Base-by-base conservation (phyloP, 805 yeast genomes). In the Kuraishia hungarica region DNA sequence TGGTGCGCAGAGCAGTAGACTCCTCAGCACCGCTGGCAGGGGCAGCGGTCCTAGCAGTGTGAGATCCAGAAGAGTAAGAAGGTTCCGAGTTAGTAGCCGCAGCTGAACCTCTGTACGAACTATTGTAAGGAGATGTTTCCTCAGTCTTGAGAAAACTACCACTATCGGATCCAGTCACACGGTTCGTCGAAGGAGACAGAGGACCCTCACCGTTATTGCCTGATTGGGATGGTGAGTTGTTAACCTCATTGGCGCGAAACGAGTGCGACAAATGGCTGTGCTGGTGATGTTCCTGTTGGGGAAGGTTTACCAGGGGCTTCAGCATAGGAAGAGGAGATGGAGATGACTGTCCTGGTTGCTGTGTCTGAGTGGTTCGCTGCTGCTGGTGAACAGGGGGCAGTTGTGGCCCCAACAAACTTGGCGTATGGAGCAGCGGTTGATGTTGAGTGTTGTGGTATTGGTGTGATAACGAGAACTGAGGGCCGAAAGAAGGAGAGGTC, bases 1-100 rank as follows among this genome's bases (percentile, higher is more conserved):
- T 77, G 0, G 97, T 89, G 59, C 82, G 81, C 59, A 92, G 71
- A 54, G 69, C 73, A 28, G 51, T 54, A 11, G 55, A 54, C 29
- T 59, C 61, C 49, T 59, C 60, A 2, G 53, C 39, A 13, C 35
- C 19, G 13, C 13, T 21, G 22, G 17, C 21, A 22, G 47, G 23
- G n/a, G n/a, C 20, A 23, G 47, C 11, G 8, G 43, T 35, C 17
- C 11, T 35, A 13, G 8, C 11, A 13, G 47, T 19, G 24, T 20
- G 39, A 19, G 53, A 29, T 19, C 43, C 26, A 19, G 53, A 19
- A 10, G 39, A 39, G 15, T 21, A 28, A 28, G 53, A 51, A 19
- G 53, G 24, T 19, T 19, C 53, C 19, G 19, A 19, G 11, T 58
- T 29, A 21, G 56, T 13, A 15, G 43, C 35, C 11, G 35, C n/a